Conservation (phyloP, 2,329 filamentous ascomycete genomes). For the Aaosphaeria arxii region DNA sequence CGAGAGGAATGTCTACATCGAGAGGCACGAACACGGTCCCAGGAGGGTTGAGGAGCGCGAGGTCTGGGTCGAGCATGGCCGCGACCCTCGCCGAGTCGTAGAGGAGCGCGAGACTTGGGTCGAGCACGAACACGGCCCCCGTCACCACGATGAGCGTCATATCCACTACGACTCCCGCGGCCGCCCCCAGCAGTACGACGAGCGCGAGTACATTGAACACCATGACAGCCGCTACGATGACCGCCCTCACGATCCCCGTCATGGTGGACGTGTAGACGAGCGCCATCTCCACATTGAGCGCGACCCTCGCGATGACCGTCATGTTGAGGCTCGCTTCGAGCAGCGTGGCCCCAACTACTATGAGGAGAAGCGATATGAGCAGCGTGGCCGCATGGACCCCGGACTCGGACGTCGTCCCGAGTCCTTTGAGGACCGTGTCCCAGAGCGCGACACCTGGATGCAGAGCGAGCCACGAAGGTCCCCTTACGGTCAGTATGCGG, state of each 20-base stretch:
- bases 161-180: constrained; percentile 12
- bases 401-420: constrained; percentile 28
- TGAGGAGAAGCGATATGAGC: constrained; percentile 22
- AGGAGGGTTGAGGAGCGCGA: constrained; percentile 10
- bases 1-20: constrained; percentile 27
- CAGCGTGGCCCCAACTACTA: constrained; percentile 18
- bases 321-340: constrained; percentile 17
- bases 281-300: constrained; percentile 19
- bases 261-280: constrained; percentile 12
- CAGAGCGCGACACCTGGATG: constrained; percentile 33
- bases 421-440: constrained; percentile 34
- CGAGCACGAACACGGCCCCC: constrained; percentile 12
- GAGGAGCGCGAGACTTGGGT: constrained; percentile 10
- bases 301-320: constrained; percentile 17
- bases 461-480: constrained; percentile 20
- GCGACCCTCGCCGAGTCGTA: constrained; percentile 7
- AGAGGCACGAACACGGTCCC: constrained; percentile 19
- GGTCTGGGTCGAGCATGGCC: constrained; percentile 13
- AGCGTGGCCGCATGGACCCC: constrained; percentile 13
- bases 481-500: constrained; percentile 23
- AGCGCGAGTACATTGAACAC: constrained; percentile 19
- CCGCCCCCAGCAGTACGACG: constrained; percentile 17
- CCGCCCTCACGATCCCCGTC: not conserved
- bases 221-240: constrained; percentile 8
- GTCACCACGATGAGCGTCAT: not conserved